Conservation (phyloP, 257 asterid species). For the Ehretia macrophylla region DNA sequence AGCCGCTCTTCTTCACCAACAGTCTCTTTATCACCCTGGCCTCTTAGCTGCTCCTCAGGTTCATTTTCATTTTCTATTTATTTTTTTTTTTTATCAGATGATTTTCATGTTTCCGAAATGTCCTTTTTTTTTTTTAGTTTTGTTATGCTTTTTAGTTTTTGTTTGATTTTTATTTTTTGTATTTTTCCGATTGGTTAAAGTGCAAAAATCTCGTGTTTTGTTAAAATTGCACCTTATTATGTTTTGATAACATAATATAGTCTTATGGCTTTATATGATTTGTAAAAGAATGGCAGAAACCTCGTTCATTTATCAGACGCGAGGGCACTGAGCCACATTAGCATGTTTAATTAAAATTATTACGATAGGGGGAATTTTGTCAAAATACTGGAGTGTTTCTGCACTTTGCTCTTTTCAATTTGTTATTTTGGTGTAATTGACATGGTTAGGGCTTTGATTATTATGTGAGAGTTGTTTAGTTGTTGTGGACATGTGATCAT, state of each 20-base stretch:
- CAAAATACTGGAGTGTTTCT: no score
- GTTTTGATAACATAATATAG: no score
- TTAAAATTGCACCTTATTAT: neutral
- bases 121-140: constrained; percentile 2
- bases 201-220: no score
- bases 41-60: constrained; percentile 96
- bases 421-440: no score
- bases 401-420: neutral
- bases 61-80: neutral
- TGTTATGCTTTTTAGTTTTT: constrained; percentile 6
- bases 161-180: neutral
- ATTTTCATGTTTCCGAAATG: neutral
- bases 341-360: no score
- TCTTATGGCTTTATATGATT: no score
- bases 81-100: neutral
- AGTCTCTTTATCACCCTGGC: constrained; percentile 84
- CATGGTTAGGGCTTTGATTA: no score
- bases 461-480: neutral
- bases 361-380: no score
- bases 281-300: no score
- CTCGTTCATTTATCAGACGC: no score
- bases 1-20: constrained; percentile 93
- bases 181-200: neutral
- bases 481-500: neutral
- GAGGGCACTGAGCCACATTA: no score